Evolutionary conservation across 1,139 yeast species (phyloP), one percentile per base, ranked within the genome.

Genomic region (Debaryomyces sp.): DNA sequence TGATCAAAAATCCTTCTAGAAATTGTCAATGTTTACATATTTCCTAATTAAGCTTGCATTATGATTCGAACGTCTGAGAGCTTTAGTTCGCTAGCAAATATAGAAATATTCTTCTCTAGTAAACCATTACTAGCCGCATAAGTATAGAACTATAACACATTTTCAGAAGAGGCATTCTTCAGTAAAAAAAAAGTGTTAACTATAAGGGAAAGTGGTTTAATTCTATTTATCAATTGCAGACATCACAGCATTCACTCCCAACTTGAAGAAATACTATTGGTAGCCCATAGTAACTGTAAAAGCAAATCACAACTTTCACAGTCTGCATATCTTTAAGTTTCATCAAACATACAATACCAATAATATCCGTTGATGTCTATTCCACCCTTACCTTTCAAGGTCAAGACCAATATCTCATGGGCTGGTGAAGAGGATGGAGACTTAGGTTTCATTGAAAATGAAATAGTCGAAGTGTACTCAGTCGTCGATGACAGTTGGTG

Each of bases 401-500:
- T 87, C 34, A 82, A 81, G 61, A 89, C 96, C 27, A 78, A 78
- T 46, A 89, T 86, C 56, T 88, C 96, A n/a, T 89, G 96, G 96
- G 83, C 96, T 17, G 96, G 96, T 23, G 94, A 87, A 63, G 83
- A 87, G 61, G 88, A 85, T 44, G 90, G 89, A 39, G 97, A 94
- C 62, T 76, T 94, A 45, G 98, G 98, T 1, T 94, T 94, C 64
- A 78, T 92, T 41, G 98, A 94, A 69, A 96, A 96, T 48, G 98
- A 94, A 63, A 71, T 89, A 43, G 88, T 94, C 58, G 96, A 91
- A 54, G 96, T 94, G 6, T 77, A 82, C 41, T 78, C 85, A 56
- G 73, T 85, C 4, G 91, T 94, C 7, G 96, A 92, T 62, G 96
- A 96, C 21, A 85, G 86, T 60, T 90, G 96, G 96, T 91, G 95